Evolutionary conservation across 139 green algal genomes (phyloP).

Genomic region (Chlamydomonas applanata): DNA sequence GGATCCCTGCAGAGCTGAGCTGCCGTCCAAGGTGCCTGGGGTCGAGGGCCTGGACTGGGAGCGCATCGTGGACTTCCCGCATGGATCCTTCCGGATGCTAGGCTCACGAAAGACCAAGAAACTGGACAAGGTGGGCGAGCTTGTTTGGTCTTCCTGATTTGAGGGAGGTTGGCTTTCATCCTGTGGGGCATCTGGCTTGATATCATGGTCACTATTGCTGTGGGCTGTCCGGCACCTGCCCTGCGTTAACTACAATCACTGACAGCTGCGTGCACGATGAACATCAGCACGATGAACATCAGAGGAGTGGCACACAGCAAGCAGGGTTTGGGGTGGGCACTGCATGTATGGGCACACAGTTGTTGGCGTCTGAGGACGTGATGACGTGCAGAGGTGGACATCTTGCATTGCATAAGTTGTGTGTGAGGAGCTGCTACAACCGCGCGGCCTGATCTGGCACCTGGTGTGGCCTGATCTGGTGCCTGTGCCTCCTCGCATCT

Average conservation of each 20-base stretch:
- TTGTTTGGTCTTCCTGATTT: background rate
- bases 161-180: background rate
- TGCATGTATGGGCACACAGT: too few relatives aligned
- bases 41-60: conserved; percentile 42
- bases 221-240: background rate
- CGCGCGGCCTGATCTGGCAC: background rate
- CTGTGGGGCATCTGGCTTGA: background rate
- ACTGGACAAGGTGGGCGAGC: background rate
- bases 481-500: background rate
- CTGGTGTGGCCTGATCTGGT: background rate
- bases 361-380: background rate
- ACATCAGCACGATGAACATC: too few relatives aligned
- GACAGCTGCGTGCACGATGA: background rate
- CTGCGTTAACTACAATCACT: background rate
- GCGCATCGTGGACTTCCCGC: conserved; percentile 49
- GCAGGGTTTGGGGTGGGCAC: too few relatives aligned
- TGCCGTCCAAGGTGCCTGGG: conserved; percentile 1
- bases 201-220: background rate
- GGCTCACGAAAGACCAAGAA: conserved; percentile 29
- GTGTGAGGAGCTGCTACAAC: too few relatives aligned
- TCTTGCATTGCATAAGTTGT: too few relatives aligned
- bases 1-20: background rate
- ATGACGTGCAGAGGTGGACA: too few relatives aligned
- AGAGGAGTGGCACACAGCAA: too few relatives aligned
- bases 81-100: conserved; percentile 52